Conservation (phyloP, 371 early-diverging fungal species). For the Phascolomyces articulosus region DNA sequence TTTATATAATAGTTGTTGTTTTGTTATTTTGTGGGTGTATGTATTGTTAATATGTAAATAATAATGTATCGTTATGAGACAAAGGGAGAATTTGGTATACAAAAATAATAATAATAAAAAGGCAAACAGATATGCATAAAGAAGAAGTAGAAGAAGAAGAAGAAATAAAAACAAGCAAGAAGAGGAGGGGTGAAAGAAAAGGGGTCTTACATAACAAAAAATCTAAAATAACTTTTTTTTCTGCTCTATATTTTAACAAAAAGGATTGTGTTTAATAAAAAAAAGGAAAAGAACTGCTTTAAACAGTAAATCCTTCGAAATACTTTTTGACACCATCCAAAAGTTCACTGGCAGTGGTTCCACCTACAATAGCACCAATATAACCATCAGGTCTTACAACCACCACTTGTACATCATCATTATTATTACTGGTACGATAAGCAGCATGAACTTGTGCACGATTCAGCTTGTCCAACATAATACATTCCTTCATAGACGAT, state of each 20-base stretch:
- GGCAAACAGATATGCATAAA: slow-evolving; percentile 1
- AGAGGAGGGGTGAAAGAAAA: background rate
- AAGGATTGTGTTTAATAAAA: background rate
- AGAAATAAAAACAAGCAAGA: background rate
- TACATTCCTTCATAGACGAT: slow-evolving; percentile 16
- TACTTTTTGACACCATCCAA: slow-evolving; percentile 1
- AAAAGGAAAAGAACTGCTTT: background rate
- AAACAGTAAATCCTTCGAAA: slow-evolving; percentile 8
- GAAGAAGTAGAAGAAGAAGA: background rate
- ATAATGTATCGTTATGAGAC: too few relatives aligned
- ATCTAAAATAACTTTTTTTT: too few relatives aligned
- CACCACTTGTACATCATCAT: slow-evolving; percentile 17
- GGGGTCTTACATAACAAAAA: background rate
- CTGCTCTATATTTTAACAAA: background rate
- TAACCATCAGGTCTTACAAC: slow-evolving; percentile 47
- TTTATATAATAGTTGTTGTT: too few relatives aligned
- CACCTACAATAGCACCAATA: slow-evolving; percentile 29
- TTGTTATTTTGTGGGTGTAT: too few relatives aligned
- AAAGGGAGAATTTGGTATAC: background rate
- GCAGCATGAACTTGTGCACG: slow-evolving; percentile 44
- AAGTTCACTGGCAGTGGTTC: background rate
- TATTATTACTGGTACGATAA: slow-evolving; percentile 19
- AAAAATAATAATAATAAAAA: background rate
- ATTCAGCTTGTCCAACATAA: slow-evolving; percentile 46
- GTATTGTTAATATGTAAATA: too few relatives aligned